These are phyloP conservation scores for Talaromyces sp. DNA, from an alignment of 2,329 filamentous ascomycete species.

Conservation along the genomic window DNA sequence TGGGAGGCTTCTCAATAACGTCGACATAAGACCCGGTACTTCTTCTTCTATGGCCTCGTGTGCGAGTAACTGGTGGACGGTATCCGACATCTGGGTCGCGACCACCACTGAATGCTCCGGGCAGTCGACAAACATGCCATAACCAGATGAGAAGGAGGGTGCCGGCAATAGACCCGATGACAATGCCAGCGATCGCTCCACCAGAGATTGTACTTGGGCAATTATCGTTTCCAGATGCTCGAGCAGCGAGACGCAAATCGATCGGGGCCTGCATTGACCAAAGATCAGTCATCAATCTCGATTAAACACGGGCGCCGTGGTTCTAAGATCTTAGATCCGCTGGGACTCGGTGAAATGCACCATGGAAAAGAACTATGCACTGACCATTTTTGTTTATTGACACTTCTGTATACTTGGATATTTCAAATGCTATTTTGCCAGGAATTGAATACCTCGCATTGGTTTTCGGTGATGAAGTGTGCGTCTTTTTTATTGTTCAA, in stretches of 20 bases:
- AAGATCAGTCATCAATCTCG: background rate
- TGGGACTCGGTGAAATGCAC: background rate
- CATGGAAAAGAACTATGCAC: constrained; percentile 2
- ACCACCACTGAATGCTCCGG: constrained; percentile 24
- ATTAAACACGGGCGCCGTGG: constrained; percentile 10
- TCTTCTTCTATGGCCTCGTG: constrained; percentile 22
- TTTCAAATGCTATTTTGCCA: no score
- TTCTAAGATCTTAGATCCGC: constrained; percentile 5
- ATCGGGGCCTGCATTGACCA: constrained; percentile 21
- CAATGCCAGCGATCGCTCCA: constrained; percentile 44
- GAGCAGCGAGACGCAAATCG: constrained; percentile 19
- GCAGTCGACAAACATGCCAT: constrained; percentile 31
- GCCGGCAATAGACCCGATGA: constrained; percentile 43
- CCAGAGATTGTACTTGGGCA: constrained; percentile 37
- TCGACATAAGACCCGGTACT: constrained; percentile 31
- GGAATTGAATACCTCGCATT: no score
- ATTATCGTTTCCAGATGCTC: constrained; percentile 23
- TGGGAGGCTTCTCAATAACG: constrained; percentile 36
- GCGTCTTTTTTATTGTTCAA: no score
- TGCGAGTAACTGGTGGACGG: constrained; percentile 20
- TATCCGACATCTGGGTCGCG: constrained; percentile 30
- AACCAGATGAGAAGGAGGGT: constrained; percentile 42
- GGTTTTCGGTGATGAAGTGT: no score
- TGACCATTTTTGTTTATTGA: constrained; percentile 11
- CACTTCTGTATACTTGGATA: background rate